Conservation (phyloP, 495 filamentous ascomycete genomes). For the Penicillium samsonianum region DNA sequence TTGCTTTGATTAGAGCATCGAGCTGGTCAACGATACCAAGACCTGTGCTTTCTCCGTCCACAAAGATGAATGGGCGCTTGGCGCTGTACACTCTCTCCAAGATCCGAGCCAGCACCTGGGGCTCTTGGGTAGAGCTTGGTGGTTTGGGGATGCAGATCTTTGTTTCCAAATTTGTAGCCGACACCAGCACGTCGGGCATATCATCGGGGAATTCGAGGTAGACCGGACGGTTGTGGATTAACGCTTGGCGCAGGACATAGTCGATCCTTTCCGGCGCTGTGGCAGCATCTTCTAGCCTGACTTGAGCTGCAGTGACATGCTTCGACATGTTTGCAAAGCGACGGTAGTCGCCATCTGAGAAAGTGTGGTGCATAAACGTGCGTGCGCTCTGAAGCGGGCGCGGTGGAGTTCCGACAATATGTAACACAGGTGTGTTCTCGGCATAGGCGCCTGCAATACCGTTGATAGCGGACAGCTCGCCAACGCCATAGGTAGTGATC, state of each 20-base stretch:
- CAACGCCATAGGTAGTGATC: constrained; percentile 79
- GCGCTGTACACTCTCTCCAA: constrained; percentile 36
- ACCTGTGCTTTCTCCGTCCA: constrained; percentile 36
- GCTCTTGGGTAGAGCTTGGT: constrained; percentile 20
- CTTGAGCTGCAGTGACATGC: constrained; percentile 43
- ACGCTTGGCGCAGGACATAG: constrained; percentile 36
- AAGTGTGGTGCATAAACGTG: constrained; percentile 45
- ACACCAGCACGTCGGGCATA: constrained; percentile 38
- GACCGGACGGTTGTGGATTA: constrained; percentile 44
- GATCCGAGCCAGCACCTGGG: constrained; percentile 23
- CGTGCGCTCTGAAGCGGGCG: constrained; percentile 33
- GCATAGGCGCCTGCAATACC: constrained; percentile 71
- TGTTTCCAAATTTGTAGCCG: constrained; percentile 24
- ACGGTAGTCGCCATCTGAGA: constrained; percentile 45
- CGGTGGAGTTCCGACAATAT: constrained; percentile 68
- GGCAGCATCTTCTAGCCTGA: constrained; percentile 35
- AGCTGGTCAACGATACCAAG: constrained; percentile 31
- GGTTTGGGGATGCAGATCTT: constrained; percentile 17
- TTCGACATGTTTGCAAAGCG: constrained; percentile 41
- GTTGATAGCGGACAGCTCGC: constrained; percentile 75
- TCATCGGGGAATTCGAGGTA: constrained; percentile 48
- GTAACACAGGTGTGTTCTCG: constrained; percentile 75
- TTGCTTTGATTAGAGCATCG: constrained; percentile 31
- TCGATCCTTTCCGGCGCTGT: constrained; percentile 45
- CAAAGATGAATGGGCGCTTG: constrained; percentile 37